These are phyloP conservation scores for Bauhinia variegata DNA, from an alignment of 306 rosid species.

Conservation along the genomic window DNA sequence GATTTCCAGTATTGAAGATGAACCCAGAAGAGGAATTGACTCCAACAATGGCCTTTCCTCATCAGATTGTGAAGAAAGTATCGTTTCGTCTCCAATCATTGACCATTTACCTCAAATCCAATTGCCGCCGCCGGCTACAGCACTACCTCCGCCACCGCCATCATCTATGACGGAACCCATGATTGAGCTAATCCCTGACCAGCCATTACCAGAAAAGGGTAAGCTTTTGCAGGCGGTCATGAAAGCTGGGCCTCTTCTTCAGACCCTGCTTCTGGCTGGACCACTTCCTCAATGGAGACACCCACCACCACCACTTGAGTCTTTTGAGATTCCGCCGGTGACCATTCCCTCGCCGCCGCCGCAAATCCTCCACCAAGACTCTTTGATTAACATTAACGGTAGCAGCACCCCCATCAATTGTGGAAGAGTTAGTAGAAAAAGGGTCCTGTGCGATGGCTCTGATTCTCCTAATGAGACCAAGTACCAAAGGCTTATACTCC, in stretches of 20 bases:
- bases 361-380: conserved; percentile 57
- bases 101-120: conserved; percentile 56
- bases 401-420: conserved; percentile 49
- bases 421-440: conserved; percentile 66
- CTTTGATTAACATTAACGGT: conserved; percentile 43
- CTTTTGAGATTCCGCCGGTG: conserved; percentile 89
- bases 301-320: conserved; percentile 94
- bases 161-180: conserved; percentile 34
- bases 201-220: conserved; percentile 91
- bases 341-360: conserved; percentile 65
- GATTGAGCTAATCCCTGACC: conserved; percentile 57
- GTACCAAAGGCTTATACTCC: conserved; percentile 72
- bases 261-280: conserved; percentile 86
- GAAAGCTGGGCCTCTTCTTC: conserved; percentile 97
- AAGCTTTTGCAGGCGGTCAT: conserved; percentile 95
- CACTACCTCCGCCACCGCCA: conserved; percentile 5
- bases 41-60: conserved; percentile 75
- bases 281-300: conserved; percentile 99
- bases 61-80: conserved; percentile 98
- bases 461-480: conserved; percentile 69
- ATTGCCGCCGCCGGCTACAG: conserved; percentile 27
- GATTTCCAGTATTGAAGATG: conserved; percentile 93
- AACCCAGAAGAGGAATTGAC: conserved; percentile 77
- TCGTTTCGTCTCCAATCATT: conserved; percentile 83
- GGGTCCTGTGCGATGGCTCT: conserved; percentile 64